Percentiles rank a stretch among this genome's conserved stretches.
phyloP scores from a whole-genome alignment of 1,284 basidiomycete genomes.

The Phlebopus sp. region DNA sequence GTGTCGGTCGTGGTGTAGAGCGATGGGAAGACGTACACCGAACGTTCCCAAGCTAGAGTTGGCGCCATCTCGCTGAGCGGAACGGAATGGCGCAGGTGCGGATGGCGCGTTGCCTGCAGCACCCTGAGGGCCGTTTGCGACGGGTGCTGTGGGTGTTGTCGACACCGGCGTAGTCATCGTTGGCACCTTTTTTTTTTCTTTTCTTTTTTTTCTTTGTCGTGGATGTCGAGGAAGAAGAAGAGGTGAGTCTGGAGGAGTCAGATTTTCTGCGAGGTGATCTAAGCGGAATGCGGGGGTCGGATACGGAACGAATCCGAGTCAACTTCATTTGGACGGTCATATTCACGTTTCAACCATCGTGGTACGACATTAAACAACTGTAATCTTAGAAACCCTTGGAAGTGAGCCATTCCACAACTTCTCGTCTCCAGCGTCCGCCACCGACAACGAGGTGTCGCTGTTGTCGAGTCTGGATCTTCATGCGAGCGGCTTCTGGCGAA shows the following conservation, averaged over 20 bases:
- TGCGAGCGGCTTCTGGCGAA: conserved; percentile 44
- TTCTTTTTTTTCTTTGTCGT: background rate
- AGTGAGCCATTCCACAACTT: conserved; percentile 57
- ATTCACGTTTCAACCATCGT: no score
- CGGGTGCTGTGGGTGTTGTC: background rate
- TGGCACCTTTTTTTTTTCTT: background rate
- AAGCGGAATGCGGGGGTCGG: background rate
- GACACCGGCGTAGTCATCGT: conserved; percentile 19
- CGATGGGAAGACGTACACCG: conserved; percentile 48
- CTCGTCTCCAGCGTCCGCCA: conserved; percentile 57
- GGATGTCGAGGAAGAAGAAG: background rate
- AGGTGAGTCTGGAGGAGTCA: background rate
- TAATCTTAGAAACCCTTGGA: conserved; percentile 63
- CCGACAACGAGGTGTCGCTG: conserved; percentile 51
- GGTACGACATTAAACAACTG: no score
- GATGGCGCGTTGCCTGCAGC: background rate
- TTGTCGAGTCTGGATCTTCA: conserved; percentile 46
- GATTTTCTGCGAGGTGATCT: background rate
- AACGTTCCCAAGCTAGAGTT: conserved; percentile 79
- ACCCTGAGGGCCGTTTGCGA: conserved; percentile 4
- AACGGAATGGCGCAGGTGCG: conserved; percentile 50
- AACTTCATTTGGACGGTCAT: no score
- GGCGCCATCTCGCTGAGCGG: conserved; percentile 54
- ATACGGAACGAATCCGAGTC: conserved; percentile 12
- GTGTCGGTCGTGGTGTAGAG: background rate